These are phyloP conservation scores for Cephaloascus fragrans DNA, from an alignment of 805 yeast species.

Conservation along the genomic window DNA sequence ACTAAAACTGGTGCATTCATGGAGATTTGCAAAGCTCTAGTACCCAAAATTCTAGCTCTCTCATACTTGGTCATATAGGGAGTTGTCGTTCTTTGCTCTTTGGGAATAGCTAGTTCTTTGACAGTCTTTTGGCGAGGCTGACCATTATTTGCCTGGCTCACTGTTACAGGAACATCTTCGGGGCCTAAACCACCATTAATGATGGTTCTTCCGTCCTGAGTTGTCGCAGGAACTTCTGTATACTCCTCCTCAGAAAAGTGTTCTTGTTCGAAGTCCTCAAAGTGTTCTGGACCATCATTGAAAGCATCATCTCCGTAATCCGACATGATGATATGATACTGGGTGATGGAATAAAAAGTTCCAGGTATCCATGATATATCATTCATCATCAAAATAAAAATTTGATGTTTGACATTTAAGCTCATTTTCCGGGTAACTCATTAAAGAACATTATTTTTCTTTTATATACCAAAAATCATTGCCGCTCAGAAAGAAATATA, in stretches of 20 bases:
- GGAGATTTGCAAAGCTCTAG: slow-evolving; percentile 94
- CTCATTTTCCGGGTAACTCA: too few species aligned
- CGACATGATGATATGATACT: too few species aligned
- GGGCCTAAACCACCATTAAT: slow-evolving; percentile 64
- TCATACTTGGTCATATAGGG: slow-evolving; percentile 99
- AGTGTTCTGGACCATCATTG: slow-evolving; percentile 62
- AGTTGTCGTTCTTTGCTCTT: slow-evolving; percentile 83
- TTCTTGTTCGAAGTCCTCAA: slow-evolving; percentile 78
- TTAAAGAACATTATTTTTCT: too few species aligned
- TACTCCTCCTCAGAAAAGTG: slow-evolving; percentile 71
- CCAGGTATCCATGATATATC: too few species aligned
- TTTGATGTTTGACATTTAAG: too few species aligned
- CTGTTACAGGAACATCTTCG: slow-evolving; percentile 27
- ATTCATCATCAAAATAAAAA: too few species aligned
- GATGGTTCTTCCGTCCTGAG: slow-evolving; percentile 67
- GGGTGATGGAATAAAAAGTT: too few species aligned
- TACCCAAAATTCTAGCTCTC: slow-evolving; percentile 94
- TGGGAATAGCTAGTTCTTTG: slow-evolving; percentile 80
- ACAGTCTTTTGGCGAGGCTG: slow-evolving; percentile 50
- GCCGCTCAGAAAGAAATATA: too few species aligned
- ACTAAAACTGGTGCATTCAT: slow-evolving; percentile 98
- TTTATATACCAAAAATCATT: too few species aligned
- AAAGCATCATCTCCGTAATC: slow-evolving; percentile 49
- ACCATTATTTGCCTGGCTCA: slow-evolving; percentile 7
- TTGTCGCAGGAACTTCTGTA: slow-evolving; percentile 25